Evolutionary conservation across 2,329 filamentous ascomycete species (phyloP).

Genomic region (Diaporthe ilicicola): DNA sequence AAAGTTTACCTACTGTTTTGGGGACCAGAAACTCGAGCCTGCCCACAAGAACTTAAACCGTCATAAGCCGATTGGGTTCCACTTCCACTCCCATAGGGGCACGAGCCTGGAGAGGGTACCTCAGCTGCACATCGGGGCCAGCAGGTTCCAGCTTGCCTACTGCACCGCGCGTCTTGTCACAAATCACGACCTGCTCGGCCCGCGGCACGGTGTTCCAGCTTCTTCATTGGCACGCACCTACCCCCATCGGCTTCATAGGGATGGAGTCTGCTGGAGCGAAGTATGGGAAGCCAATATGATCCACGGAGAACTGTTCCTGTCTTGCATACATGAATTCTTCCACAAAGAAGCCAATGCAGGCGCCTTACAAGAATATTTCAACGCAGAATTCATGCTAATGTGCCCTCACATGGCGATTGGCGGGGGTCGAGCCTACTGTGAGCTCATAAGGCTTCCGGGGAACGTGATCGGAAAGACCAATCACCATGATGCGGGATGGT

Average conservation of each 20-base stretch:
- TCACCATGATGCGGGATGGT: slow-evolving; percentile 26
- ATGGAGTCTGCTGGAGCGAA: slow-evolving; percentile 19
- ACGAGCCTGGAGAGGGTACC: neutral
- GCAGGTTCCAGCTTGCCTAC: slow-evolving; percentile 1
- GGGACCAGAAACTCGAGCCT: slow-evolving; percentile 1
- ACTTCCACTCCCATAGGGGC: neutral
- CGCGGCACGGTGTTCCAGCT: slow-evolving; percentile 31
- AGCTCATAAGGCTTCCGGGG: slow-evolving; percentile 12
- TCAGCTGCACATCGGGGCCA: neutral
- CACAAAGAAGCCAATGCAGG: slow-evolving; percentile 29
- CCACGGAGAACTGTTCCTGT: slow-evolving; percentile 30
- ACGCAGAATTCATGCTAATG: neutral
- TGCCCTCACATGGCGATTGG: slow-evolving; percentile 2
- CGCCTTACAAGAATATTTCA: neutral
- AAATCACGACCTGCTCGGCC: slow-evolving; percentile 31
- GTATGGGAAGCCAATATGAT: slow-evolving; percentile 27
- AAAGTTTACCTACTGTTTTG: slow-evolving; percentile 28
- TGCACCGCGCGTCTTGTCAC: slow-evolving; percentile 28
- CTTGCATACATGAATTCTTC: slow-evolving; percentile 23
- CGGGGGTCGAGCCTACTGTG: neutral
- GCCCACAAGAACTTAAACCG: too few species aligned
- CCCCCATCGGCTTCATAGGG: neutral
- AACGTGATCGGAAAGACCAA: slow-evolving; percentile 23
- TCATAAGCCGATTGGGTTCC: neutral
- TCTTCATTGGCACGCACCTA: slow-evolving; percentile 23